Base-by-base conservation (phyloP, 2,329 filamentous ascomycete genomes). In the Simplicillium sp. region DNA sequence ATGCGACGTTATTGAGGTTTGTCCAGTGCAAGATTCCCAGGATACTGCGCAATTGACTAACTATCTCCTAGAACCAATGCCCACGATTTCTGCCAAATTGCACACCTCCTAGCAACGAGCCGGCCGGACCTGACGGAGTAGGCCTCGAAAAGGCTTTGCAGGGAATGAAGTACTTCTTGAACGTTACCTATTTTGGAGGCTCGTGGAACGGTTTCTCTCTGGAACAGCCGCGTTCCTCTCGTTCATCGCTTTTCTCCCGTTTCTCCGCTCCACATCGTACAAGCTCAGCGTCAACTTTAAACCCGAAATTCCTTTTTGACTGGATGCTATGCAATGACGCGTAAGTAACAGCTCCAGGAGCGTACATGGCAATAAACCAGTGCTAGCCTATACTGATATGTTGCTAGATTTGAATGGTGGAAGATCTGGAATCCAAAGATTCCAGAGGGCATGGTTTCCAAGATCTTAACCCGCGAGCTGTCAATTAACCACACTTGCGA, bases 261-360 rank as follows among this genome's bases (percentile, higher is more conserved):
- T n/a, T n/a, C n/a, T n/a, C n/a, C n/a, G n/a, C n/a, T n/a, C n/a
- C n/a, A n/a, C n/a, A n/a, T n/a, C n/a, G n/a, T n/a, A n/a, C n/a
- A n/a, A n/a, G n/a, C n/a, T n/a, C n/a, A n/a, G n/a, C n/a, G n/a
- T n/a, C n/a, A n/a, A n/a, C n/a, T n/a, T n/a, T n/a, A n/a, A n/a
- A n/a, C n/a, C n/a, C n/a, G n/a, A n/a, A n/a, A n/a, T n/a, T n/a
- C n/a, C n/a, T n/a, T n/a, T n/a, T n/a, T n/a, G 13, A 25, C 2
- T 46, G 42, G 39, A 39, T 44, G 16, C 42, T 46, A 16, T 46
- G 44, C 34, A 46, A 46, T 39, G 44, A 45, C 31, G 40, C 43
- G 25, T 34, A 44, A 12, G 42, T 42, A 3, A 39, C 5, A 40
- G 45, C 11, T 44, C 33, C 3, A 41, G 44, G n/a, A 9, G 29